phyloP scores from a whole-genome alignment of 352 stramenopile genomes.

The Phytophthora aleatoria region DNA sequence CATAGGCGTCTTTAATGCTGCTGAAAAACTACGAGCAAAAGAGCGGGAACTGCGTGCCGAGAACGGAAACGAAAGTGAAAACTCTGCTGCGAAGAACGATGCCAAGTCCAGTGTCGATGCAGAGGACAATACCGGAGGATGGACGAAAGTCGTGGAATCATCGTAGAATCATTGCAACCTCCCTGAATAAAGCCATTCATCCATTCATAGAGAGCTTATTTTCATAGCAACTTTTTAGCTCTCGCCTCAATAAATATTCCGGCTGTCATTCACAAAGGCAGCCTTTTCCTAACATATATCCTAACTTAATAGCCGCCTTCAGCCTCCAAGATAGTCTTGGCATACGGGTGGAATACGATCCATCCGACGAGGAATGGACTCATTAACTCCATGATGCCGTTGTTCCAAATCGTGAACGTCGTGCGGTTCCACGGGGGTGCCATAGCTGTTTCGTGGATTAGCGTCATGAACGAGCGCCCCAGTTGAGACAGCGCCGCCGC shows the following conservation, averaged over 20 bases:
- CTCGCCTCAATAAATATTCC: slow-evolving; percentile 37
- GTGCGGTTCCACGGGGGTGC: slow-evolving; percentile 16
- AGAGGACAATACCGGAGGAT: slow-evolving; percentile 9
- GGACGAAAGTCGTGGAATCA: slow-evolving; percentile 22
- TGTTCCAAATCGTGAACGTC: slow-evolving; percentile 44
- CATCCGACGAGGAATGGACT: slow-evolving; percentile 66
- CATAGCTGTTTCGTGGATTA: slow-evolving; percentile 52
- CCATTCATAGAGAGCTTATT: not conserved
- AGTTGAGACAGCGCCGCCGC: slow-evolving; percentile 44
- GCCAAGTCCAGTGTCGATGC: not conserved
- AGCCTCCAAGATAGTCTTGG: slow-evolving; percentile 50
- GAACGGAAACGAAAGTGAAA: slow-evolving; percentile 15
- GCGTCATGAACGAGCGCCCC: slow-evolving; percentile 39
- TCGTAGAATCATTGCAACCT: slow-evolving; percentile 1
- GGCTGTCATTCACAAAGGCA: not conserved
- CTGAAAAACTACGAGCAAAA: slow-evolving; percentile 74
- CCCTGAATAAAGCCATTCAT: slow-evolving; percentile 3
- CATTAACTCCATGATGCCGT: slow-evolving; percentile 56
- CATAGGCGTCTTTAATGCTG: slow-evolving; percentile 89
- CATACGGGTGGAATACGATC: slow-evolving; percentile 68
- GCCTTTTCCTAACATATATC: slow-evolving; percentile 8
- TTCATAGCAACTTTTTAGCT: not conserved
- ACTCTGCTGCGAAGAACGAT: not conserved
- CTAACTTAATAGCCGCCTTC: slow-evolving; percentile 20
- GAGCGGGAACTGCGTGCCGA: slow-evolving; percentile 42